Base-by-base conservation (phyloP, 2,329 filamentous ascomycete genomes). In the Malbranchea zuffiana region DNA sequence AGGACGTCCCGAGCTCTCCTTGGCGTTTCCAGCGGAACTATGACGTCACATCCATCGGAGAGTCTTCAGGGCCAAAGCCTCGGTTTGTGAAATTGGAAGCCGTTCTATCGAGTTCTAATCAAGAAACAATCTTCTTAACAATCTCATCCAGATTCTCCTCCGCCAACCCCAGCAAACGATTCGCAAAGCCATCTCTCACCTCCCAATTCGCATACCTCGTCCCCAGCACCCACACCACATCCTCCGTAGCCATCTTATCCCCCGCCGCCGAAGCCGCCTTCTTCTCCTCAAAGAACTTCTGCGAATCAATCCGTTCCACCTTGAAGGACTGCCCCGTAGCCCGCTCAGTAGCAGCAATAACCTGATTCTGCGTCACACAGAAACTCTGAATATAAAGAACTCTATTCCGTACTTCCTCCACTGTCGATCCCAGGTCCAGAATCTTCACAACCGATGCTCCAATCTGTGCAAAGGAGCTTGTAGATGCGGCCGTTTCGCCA, bases 331-430 rank as follows among this genome's bases (percentile, higher is more conserved):
- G 18, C 25, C 37, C 31, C 11, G 26, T 33, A 8, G 32, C 31
- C 7, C 26, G 37, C 15, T 40, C 37, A 31, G 35, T 18, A 12
- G 37, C 37, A 11, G 17, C 17, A 11, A 40, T 6, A 26, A 40
- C 20, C n/a, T 40, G 25, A 26, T 34, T 40, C 32, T 35, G 37
- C 15, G 37, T 30, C 16, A 33, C 37, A 11, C 31, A 40, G 21
- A 40, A 40, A n/a, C 37, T 40, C 19, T 40, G 37, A 25, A 40
- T 40, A 13, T 35, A 40, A 18, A 40, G n/a, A 10, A 40, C 37
- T 17, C 13, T 40, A 15, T 40, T 35, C 32, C 12, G 30, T 6
- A 35, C 31, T 18, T 35, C 19, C 19, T 35, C 25, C 35, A 19
- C 20, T n/a, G 24, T 19, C 18, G 32, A 25, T 10, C 26, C 28